phyloP scores from a whole-genome alignment of 2,329 filamentous ascomycete genomes.

The Fusarium brachygibbosum region DNA sequence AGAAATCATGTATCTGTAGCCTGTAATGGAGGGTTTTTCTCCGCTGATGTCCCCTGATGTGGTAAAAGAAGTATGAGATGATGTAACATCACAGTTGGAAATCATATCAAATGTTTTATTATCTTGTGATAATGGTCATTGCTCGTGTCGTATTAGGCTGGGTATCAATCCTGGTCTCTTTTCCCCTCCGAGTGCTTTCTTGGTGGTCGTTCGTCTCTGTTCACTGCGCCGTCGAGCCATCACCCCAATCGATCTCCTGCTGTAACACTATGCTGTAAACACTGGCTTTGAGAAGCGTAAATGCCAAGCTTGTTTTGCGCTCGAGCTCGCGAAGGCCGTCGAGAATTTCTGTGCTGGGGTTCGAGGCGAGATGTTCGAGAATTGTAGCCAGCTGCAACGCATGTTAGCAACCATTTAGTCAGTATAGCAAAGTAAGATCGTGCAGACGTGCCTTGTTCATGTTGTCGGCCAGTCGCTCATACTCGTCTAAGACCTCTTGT shows the following conservation, averaged over 20 bases:
- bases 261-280: slow-evolving; percentile 99
- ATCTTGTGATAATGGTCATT: slow-evolving; percentile 31
- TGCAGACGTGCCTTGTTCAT: slow-evolving; percentile 80
- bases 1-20: slow-evolving; percentile 45
- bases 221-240: slow-evolving; percentile 58
- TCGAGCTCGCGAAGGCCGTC: slow-evolving; percentile 90
- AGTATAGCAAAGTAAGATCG: background rate
- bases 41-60: slow-evolving; percentile 21
- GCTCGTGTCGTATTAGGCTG: slow-evolving; percentile 30
- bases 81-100: slow-evolving; percentile 32
- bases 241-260: slow-evolving; percentile 88
- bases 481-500: slow-evolving; percentile 95
- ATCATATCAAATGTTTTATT: slow-evolving; percentile 22
- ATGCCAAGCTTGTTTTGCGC: slow-evolving; percentile 93
- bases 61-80: slow-evolving; percentile 23
- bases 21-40: slow-evolving; percentile 40
- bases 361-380: slow-evolving; percentile 74
- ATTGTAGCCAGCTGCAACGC: slow-evolving; percentile 66
- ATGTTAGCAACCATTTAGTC: slow-evolving; percentile 6
- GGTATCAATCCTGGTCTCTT: slow-evolving; percentile 38
- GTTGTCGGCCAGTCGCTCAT: slow-evolving; percentile 87
- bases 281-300: slow-evolving; percentile 95
- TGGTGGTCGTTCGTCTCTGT: background rate
- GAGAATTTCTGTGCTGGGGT: slow-evolving; percentile 84
- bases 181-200: background rate